Base-by-base conservation (phyloP, 441 rosid species). In the Capsella rubella region DNA sequence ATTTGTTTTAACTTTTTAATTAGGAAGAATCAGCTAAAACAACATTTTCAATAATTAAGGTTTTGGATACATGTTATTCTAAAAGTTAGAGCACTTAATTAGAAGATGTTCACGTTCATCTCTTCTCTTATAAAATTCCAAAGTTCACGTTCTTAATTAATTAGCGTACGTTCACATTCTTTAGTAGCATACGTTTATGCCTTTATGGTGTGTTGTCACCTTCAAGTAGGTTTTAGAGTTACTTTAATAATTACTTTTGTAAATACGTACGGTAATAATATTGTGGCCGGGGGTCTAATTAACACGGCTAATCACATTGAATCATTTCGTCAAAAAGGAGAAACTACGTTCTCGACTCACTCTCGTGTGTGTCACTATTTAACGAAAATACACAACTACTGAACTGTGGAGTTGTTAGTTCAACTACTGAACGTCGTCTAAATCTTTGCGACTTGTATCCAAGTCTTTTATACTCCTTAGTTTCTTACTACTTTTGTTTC, bases 391-490 rank as follows among this genome's bases (percentile, higher is more conserved):
- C 21, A 35, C 4, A 21, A 49, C 35, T 27, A 71, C 59, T n/a
- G 5, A 70, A 71, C 32, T 29, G 40, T 3, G 35, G 60, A 52
- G 60, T 61, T 51, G 67, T 29, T 46, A 63, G 54, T 27, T 63
- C 53, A 45, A 45, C 28, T 45, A 45, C 10, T 27, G 34, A 42
- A 61, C 43, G 29, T 16, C 45, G 6, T 35, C 13, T 27, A 7
- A 5, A 34, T 32, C n/a, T 4, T 4, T 57, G 25, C 14, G 62
- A 42, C 62, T 15, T 21, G 47, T 59, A 43, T 14, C 47, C 47
- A 37, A 59, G 47, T 37, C 18, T 60, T 39, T 21, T 40, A 21
- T 6, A 31, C 25, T 25, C 12, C 2, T 21, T 40, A 25, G 46
- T 39, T 60, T 55, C 60, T 1, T 14, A 18, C 25, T 8, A 49